Percentiles rank a stretch among this genome's conserved stretches.
These are phyloP conservation scores for Zea mays DNA, from an alignment of 176 grass and related monocot genomes.

Conservation along the genomic window DNA sequence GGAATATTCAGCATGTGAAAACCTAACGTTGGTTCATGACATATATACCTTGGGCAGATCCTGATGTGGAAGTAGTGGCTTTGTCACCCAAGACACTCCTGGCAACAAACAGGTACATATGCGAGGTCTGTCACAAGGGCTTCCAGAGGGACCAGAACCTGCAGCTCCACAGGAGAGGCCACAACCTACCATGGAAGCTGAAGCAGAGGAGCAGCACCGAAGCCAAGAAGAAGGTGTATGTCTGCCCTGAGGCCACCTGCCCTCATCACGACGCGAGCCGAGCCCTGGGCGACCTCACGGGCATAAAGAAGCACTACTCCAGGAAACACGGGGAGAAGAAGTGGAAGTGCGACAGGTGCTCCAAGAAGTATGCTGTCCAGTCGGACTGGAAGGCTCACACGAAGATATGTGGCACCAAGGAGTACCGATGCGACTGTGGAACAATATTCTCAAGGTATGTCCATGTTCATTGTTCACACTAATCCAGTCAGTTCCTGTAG, in stretches of 20 bases:
- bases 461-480: constrained; percentile 12
- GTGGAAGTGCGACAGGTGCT: constrained; percentile 70
- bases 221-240: constrained; percentile 54
- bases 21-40: constrained; percentile 13
- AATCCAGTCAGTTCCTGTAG: not conserved
- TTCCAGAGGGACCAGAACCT: constrained; percentile 78
- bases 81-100: constrained; percentile 62
- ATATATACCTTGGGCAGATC: constrained; percentile 37
- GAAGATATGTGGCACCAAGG: constrained; percentile 70
- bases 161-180: constrained; percentile 68
- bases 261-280: constrained; percentile 55
- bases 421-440: constrained; percentile 67
- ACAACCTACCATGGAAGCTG: constrained; percentile 74
- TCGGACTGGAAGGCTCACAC: constrained; percentile 74
- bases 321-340: constrained; percentile 79
- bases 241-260: constrained; percentile 61
- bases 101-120: constrained; percentile 64
- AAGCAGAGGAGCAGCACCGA: constrained; percentile 64
- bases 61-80: constrained; percentile 61
- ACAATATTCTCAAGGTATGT: constrained; percentile 67
- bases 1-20: not conserved
- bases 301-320: constrained; percentile 69
- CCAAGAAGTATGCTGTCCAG: constrained; percentile 73
- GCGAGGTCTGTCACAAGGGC: constrained; percentile 64
- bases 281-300: constrained; percentile 59